These are phyloP conservation scores for Lyophyllum decastes DNA, from an alignment of 768 basidiomycete species.

Conservation along the genomic window DNA sequence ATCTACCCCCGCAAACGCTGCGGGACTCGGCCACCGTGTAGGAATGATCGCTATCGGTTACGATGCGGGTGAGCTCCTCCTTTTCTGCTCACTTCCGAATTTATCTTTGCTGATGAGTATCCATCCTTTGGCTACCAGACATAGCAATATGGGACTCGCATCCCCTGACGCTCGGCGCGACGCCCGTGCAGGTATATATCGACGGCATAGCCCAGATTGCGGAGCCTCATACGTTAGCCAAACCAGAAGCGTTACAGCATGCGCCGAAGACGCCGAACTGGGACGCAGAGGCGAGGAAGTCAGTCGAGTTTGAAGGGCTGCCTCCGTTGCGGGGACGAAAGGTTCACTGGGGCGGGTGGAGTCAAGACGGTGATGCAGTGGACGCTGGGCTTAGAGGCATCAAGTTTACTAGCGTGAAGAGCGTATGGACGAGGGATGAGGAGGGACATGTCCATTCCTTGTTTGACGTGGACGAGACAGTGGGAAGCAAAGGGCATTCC, in stretches of 20 bases:
- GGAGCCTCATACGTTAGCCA: slow-evolving; percentile 35
- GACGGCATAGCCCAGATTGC: slow-evolving; percentile 75
- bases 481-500: slow-evolving; percentile 17
- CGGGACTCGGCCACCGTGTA: slow-evolving; percentile 70
- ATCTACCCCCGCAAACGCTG: slow-evolving; percentile 58
- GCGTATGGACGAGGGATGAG: slow-evolving; percentile 28
- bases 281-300: slow-evolving; percentile 56
- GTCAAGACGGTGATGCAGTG: neutral
- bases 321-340: slow-evolving; percentile 57
- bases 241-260: slow-evolving; percentile 50
- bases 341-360: slow-evolving; percentile 12
- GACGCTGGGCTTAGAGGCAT: slow-evolving; percentile 29
- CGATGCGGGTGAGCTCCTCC: slow-evolving; percentile 14
- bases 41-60: slow-evolving; percentile 59
- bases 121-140: slow-evolving; percentile 30
- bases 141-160: slow-evolving; percentile 72
- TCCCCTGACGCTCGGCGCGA: slow-evolving; percentile 77
- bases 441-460: slow-evolving; percentile 20
- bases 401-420: slow-evolving; percentile 55
- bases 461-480: slow-evolving; percentile 20
- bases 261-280: slow-evolving; percentile 59
- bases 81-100: neutral
- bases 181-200: slow-evolving; percentile 79
- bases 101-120: neutral
- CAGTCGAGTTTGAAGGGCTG: slow-evolving; percentile 65